phyloP scores from a whole-genome alignment of 306 rosid genomes.

The Prunus dulcis region DNA sequence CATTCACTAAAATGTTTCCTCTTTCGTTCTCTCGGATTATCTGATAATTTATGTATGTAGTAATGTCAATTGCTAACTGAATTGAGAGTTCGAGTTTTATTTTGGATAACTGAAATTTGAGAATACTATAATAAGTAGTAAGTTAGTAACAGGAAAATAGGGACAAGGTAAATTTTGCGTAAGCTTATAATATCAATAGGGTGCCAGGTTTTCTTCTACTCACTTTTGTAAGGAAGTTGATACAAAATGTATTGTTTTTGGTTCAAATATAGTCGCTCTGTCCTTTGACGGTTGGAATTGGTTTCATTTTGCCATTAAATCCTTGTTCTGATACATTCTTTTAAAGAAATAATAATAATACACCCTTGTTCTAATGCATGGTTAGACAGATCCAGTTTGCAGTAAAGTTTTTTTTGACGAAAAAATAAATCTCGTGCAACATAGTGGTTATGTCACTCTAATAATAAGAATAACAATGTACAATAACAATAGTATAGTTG shows the following conservation, averaged over 20 bases:
- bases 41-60: neutral
- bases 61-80: neutral
- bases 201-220: neutral
- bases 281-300: neutral
- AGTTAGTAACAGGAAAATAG: neutral
- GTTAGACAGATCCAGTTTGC: neutral
- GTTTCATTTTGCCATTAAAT: neutral
- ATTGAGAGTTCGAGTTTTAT: neutral
- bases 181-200: slow-evolving; percentile 13
- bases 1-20: slow-evolving; percentile 1
- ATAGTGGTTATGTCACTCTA: neutral
- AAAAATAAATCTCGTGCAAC: neutral
- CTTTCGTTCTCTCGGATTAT: neutral
- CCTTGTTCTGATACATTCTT: neutral
- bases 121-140: neutral
- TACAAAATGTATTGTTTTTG: neutral
- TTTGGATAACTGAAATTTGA: neutral
- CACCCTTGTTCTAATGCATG: neutral
- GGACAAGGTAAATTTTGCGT: neutral
- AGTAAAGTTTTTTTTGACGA: too few relatives aligned
- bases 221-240: neutral
- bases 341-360: neutral
- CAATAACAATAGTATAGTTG: too few relatives aligned
- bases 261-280: neutral
- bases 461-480: neutral